phyloP scores from a whole-genome alignment of 2,329 filamentous ascomycete genomes.

The Pyrenophora tritici-repentis region DNA sequence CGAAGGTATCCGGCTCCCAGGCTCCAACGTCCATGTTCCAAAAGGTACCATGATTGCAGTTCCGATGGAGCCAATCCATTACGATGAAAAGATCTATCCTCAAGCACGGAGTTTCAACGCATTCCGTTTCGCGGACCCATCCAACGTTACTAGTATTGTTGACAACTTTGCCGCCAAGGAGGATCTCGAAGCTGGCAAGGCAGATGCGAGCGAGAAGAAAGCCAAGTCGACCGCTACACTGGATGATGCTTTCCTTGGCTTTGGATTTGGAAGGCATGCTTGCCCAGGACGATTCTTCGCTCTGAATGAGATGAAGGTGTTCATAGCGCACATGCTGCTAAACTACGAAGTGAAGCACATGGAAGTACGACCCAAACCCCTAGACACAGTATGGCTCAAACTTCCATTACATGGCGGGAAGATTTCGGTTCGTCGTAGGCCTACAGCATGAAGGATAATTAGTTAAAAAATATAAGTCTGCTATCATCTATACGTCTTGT shows the following conservation, averaged over 20 bases:
- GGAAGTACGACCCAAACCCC: slow-evolving; percentile 14
- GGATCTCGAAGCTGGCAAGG: slow-evolving; percentile 14
- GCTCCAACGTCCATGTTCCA: slow-evolving; percentile 14
- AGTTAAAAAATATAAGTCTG: too few species aligned
- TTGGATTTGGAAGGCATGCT: slow-evolving; percentile 20
- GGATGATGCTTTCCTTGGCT: slow-evolving; percentile 21
- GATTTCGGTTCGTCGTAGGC: slow-evolving; percentile 5
- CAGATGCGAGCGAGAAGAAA: slow-evolving; percentile 5
- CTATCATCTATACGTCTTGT: too few species aligned
- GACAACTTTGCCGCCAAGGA: slow-evolving; percentile 19
- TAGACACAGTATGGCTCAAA: slow-evolving; percentile 21
- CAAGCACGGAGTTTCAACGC: slow-evolving; percentile 20
- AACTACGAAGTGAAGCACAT: slow-evolving; percentile 23
- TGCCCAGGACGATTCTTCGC: slow-evolving; percentile 24
- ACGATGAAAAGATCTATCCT: slow-evolving; percentile 16
- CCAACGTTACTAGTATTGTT: slow-evolving; percentile 15
- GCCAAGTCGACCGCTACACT: slow-evolving; percentile 22
- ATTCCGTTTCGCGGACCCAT: slow-evolving; percentile 20
- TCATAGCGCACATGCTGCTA: slow-evolving; percentile 22
- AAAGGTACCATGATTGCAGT: slow-evolving; percentile 19
- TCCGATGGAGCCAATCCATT: slow-evolving; percentile 22
- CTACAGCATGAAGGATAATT: too few species aligned
- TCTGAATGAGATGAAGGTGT: slow-evolving; percentile 24
- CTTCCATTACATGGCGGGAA: slow-evolving; percentile 15
- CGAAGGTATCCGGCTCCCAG: slow-evolving; percentile 10